Conservation (phyloP, 768 basidiomycete species). For the Astraeus odoratus region DNA sequence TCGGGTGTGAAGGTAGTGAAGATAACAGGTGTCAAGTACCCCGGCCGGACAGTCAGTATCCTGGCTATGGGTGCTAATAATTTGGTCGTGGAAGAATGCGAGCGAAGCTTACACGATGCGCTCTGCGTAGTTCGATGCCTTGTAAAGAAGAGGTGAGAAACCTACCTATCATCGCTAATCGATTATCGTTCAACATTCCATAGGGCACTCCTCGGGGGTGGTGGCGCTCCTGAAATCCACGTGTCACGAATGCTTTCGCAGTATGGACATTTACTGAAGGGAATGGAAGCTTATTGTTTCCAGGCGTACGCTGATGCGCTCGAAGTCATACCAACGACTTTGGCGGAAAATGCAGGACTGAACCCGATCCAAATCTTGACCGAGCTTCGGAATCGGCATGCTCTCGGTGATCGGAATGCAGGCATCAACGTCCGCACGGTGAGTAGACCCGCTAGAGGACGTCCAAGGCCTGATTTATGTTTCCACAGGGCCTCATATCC, state of each 20-base stretch:
- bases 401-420: conserved; percentile 87
- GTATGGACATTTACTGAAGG: conserved; percentile 87
- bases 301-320: conserved; percentile 97
- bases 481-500: conserved; percentile 79
- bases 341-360: conserved; percentile 97
- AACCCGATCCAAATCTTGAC: conserved; percentile 99
- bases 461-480: conserved; percentile 8
- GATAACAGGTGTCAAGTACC: conserved; percentile 92
- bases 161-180: not conserved
- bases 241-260: conserved; percentile 88
- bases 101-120: conserved; percentile 96
- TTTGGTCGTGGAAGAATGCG: conserved; percentile 93
- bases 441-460: conserved; percentile 15
- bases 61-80: conserved; percentile 91
- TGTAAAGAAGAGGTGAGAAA: conserved; percentile 90
- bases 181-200: conserved; percentile 2
- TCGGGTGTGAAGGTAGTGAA: conserved; percentile 87
- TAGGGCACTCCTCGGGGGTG: conserved; percentile 90
- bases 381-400: conserved; percentile 94
- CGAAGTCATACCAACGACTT: conserved; percentile 94
- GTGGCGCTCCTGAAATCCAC: conserved; percentile 97
- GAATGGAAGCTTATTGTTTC: conserved; percentile 99
- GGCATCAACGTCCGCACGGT: conserved; percentile 99
- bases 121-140: conserved; percentile 98
- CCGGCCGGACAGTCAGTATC: conserved; percentile 90